Base-by-base conservation (phyloP, 2,329 filamentous ascomycete genomes). In the Penicillium freii region DNA sequence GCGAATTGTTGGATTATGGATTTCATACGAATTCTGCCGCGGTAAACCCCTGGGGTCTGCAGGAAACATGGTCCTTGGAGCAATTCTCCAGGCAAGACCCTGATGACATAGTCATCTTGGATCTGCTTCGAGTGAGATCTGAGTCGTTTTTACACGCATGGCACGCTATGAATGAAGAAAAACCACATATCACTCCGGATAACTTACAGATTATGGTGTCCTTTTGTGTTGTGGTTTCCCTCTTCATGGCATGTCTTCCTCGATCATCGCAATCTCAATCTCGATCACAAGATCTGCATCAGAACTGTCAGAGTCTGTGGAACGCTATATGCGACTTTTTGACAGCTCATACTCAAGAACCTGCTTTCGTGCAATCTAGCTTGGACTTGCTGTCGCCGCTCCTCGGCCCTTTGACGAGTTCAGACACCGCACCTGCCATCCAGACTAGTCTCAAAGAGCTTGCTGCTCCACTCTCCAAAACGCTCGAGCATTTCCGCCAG, bases 191-290 rank as follows among this genome's bases (percentile, higher is more conserved):
- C 17, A 81, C 77, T 25, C 65, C 73, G 7, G 80, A 84, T 55
- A 77, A 81, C 66, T 67, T 83, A 60, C 79, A 80, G 38, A 75
- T 81, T 31, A 55, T 82, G n/a, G 71, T 72, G 6, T 80, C 77
- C n/a, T 73, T 81, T 45, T 81, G 79, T 64, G 72, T 81, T 21
- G 71, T 79, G 23, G 71, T 68, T 25, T 66, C 69, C 21, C 58
- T 81, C 49, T 70, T 70, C 69, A 58, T 65, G 59, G 77, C 58
- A 61, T 79, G 45, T 57, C 66, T 70, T 44, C 73, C 65, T 39
- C 76, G 56, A 51, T 71, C 62, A 59, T 36, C 33, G 50, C 31
- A 46, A 19, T 56, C 40, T 60, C 73, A 56, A 42, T 71, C 57
- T 67, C 73, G 53, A 65, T 61, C 63, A 33, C 64, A 71, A 52